Base-by-base conservation (phyloP, 805 yeast genomes). In the Ogataea nakhonphanomensis region DNA sequence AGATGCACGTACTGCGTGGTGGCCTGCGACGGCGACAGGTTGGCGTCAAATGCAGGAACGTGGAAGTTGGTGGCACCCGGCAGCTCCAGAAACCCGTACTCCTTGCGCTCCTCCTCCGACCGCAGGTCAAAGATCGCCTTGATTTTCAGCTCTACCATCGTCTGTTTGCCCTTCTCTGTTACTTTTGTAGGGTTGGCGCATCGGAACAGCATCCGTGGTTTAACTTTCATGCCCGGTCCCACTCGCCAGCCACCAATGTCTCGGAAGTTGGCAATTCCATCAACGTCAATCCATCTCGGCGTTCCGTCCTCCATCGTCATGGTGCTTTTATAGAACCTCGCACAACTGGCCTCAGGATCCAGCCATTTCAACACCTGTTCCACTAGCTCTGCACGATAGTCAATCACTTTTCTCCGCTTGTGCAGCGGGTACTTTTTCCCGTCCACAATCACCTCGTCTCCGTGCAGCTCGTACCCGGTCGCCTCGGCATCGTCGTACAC, bases 211-310 rank as follows among this genome's bases (percentile, higher is more conserved):
- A 71, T 36, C 8, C 79, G 76, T 3, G 80, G 70, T 48, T 69
- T 73, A 4, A 81, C 84, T 49, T 54, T 73, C 5, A 57, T 44
- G 2, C 55, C 61, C 8, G 58, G 60, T 15, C 60, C 46, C 0
- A 78, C 62, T 38, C 59, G 63, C 76, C 83, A 87, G 10, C 95
- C 95, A 1, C 95, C 96, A 41, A 81, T 56, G 53, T 88, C 95
- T 47, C 96, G 69, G 53, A 85, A 82, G 53, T 87, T 87, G 29
- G 73, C 60, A 14, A 85, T 74, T 0, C 89, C 90, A 6, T 81
- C 84, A 14, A 85, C 71, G 0, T 59, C 37, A 48, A 77, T 77
- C 81, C 84, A 81, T 43, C 90, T 64, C 2, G 77, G 62, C 14
- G 65, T 31, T 31, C 31, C 50, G n/a, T 59, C 55, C 5, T 71